phyloP scores from a whole-genome alignment of 257 asterid genomes.

The Cruciata laevipes region DNA sequence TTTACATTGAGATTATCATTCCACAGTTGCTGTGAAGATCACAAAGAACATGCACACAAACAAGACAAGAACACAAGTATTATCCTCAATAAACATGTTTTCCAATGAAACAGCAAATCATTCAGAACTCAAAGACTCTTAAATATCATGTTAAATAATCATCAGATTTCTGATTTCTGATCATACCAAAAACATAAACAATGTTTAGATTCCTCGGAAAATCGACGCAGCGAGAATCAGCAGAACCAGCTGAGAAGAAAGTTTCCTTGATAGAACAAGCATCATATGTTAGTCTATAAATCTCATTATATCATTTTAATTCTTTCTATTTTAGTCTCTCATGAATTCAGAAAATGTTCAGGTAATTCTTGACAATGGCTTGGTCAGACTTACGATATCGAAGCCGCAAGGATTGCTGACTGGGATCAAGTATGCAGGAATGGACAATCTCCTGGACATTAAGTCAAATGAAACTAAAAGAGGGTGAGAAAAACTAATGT shows the following conservation, averaged over 20 bases:
- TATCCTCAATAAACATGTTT: background rate
- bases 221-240: background rate
- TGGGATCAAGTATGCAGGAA: constrained; percentile 48
- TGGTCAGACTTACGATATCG: constrained; percentile 35
- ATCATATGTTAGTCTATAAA: constrained; percentile 19
- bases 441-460: constrained; percentile 41
- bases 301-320: background rate
- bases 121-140: background rate
- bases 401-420: constrained; percentile 45
- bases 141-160: background rate
- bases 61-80: constrained; percentile 13
- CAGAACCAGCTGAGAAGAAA: constrained; percentile 25
- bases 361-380: constrained; percentile 42
- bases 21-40: background rate
- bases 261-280: constrained; percentile 29
- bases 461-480: constrained; percentile 42
- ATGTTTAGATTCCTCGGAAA: background rate
- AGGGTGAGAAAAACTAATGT: constrained; percentile 28
- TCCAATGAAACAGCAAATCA: background rate
- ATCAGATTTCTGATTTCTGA: background rate
- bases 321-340: background rate
- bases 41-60: background rate
- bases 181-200: background rate
- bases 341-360: constrained; percentile 17
- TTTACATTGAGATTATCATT: background rate